These are phyloP conservation scores for Teratosphaeria viscida DNA, from an alignment of 2,329 filamentous ascomycete genomes.

Conservation along the genomic window DNA sequence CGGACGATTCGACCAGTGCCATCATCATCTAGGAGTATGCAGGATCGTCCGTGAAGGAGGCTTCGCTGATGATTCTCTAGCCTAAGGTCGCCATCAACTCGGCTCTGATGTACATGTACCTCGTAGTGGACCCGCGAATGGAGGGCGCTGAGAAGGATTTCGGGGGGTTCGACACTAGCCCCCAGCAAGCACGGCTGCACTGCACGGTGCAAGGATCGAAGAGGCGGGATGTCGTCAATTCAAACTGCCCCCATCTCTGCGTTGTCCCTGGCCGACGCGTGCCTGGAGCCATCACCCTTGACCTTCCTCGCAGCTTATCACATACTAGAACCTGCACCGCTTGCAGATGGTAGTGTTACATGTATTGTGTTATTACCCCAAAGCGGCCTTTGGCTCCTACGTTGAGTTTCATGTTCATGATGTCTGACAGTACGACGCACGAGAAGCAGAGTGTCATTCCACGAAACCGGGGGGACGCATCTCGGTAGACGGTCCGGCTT, in stretches of 20 bases:
- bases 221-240: background rate
- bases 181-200: background rate
- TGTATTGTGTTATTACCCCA: background rate
- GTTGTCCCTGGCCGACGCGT: background rate
- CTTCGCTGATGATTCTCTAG: no score
- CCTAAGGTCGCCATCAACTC: no score
- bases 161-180: background rate
- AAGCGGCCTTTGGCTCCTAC: background rate
- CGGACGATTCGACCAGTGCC: background rate
- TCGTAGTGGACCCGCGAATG: background rate
- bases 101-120: background rate
- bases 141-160: background rate
- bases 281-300: background rate
- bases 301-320: background rate
- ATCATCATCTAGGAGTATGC: no score
- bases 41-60: no score
- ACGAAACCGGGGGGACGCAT: background rate
- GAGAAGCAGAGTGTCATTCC: background rate
- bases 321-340: background rate
- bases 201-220: background rate
- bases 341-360: background rate
- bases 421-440: background rate
- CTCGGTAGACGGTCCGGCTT: background rate
- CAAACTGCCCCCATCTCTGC: background rate
- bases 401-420: background rate